These are phyloP conservation scores for Agrocybe praecox DNA, from an alignment of 768 basidiomycete species.

Conservation along the genomic window DNA sequence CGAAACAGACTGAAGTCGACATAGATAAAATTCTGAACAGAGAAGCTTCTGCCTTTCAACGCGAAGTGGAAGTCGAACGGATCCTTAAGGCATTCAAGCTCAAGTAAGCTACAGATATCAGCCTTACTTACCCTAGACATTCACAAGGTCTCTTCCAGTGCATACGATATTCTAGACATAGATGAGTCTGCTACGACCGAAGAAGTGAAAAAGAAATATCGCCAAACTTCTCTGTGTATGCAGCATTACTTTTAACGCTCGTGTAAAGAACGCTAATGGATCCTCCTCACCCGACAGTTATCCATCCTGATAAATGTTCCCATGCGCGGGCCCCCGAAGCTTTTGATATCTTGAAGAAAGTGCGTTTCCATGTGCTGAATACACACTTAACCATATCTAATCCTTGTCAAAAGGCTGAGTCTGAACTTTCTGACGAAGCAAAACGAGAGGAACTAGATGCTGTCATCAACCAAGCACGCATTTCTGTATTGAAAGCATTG, in stretches of 20 bases:
- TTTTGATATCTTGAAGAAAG: slow-evolving; percentile 94
- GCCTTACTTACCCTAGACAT: background rate
- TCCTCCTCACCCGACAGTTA: slow-evolving; percentile 54
- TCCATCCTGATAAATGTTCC: slow-evolving; percentile 97
- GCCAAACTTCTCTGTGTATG: slow-evolving; percentile 84
- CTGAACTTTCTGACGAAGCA: slow-evolving; percentile 75
- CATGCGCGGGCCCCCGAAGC: slow-evolving; percentile 89
- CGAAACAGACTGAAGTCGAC: slow-evolving; percentile 47
- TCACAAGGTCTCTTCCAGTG: slow-evolving; percentile 45
- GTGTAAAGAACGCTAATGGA: background rate
- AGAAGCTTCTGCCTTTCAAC: slow-evolving; percentile 84
- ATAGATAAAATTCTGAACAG: slow-evolving; percentile 80
- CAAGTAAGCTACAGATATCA: slow-evolving; percentile 59
- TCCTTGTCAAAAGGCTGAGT: slow-evolving; percentile 63
- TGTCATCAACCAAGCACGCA: slow-evolving; percentile 74
- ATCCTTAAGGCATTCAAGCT: slow-evolving; percentile 95
- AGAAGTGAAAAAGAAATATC: slow-evolving; percentile 89
- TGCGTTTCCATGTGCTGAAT: slow-evolving; percentile 25
- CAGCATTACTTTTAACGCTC: slow-evolving; percentile 12
- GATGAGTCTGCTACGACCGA: slow-evolving; percentile 68
- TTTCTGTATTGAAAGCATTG: slow-evolving; percentile 62
- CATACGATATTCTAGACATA: slow-evolving; percentile 93
- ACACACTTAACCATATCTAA: background rate
- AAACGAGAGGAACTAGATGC: slow-evolving; percentile 85
- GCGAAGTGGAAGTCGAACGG: slow-evolving; percentile 88